These are phyloP conservation scores for Mesembryanthemum crystallinum DNA, from an alignment of 148 eudicot species.

Conservation along the genomic window DNA sequence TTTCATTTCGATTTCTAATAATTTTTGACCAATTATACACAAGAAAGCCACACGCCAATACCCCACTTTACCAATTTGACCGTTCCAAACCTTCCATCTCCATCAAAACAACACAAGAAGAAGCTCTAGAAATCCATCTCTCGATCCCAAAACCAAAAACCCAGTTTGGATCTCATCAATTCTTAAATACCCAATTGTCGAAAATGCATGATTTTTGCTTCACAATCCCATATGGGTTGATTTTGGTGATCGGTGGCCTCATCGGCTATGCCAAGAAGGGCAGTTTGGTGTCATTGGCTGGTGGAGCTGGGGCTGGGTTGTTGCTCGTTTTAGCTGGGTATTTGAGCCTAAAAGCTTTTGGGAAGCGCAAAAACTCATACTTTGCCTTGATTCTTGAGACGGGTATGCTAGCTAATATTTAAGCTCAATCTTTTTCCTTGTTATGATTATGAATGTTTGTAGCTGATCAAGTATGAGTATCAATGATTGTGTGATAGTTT, in stretches of 20 bases:
- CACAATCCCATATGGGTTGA: conserved; percentile 87
- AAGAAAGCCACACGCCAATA: conserved; percentile 28
- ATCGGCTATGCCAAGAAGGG: conserved; percentile 77
- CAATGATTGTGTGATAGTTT: too few relatives aligned
- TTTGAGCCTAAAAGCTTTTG: conserved; percentile 68
- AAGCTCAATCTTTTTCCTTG: background rate
- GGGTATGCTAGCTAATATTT: conserved; percentile 36
- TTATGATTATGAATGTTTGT: background rate
- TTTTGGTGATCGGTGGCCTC: conserved; percentile 65
- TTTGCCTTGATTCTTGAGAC: conserved; percentile 74
- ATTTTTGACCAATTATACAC: conserved; percentile 20
- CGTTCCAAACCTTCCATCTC: conserved; percentile 7
- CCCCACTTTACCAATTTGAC: conserved; percentile 14
- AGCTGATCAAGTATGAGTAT: too few relatives aligned
- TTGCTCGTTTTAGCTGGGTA: conserved; percentile 79
- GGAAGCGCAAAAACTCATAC: conserved; percentile 65
- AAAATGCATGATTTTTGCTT: conserved; percentile 99
- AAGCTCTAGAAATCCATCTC: background rate
- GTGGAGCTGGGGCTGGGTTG: conserved; percentile 81
- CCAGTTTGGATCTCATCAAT: conserved; percentile 19
- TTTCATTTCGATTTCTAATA: background rate
- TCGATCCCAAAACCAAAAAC: conserved; percentile 13
- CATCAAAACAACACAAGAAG: background rate
- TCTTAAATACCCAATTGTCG: conserved; percentile 26
- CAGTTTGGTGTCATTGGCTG: conserved; percentile 79